Conservation (phyloP, 495 filamentous ascomycete genomes). For the Penicillium cinerascens region DNA sequence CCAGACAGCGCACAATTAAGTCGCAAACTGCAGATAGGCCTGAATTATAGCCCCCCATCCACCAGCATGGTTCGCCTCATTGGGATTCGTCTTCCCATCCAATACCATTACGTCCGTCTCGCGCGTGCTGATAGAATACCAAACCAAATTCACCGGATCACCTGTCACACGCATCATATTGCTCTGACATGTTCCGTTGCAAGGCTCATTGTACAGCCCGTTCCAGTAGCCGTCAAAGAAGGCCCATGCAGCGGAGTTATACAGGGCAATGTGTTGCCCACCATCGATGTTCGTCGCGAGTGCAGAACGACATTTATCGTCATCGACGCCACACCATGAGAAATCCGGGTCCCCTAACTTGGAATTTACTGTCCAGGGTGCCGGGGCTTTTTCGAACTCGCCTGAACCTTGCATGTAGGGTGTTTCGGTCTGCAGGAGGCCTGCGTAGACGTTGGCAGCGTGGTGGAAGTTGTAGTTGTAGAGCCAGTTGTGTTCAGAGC, state of each 20-base stretch:
- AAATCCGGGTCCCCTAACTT: constrained; percentile 45
- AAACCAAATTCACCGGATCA: constrained; percentile 30
- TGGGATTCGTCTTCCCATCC: constrained; percentile 28
- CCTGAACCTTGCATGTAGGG: constrained; percentile 46
- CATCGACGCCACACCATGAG: constrained; percentile 29
- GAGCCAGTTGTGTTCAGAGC: constrained; percentile 48
- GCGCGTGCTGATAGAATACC: constrained; percentile 43
- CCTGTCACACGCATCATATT: constrained; percentile 41
- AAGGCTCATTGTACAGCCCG: constrained; percentile 31
- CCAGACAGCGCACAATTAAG: constrained; percentile 1
- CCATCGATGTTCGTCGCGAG: constrained; percentile 34
- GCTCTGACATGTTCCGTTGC: constrained; percentile 38
- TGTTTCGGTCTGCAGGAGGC: constrained; percentile 42
- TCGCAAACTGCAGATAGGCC: constrained; percentile 31
- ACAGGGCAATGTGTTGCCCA: constrained; percentile 48
- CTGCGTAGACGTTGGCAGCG: constrained; percentile 45
- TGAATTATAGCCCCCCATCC: constrained; percentile 56
- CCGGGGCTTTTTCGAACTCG: constrained; percentile 32
- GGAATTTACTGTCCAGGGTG: constrained; percentile 36
- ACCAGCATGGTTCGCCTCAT: constrained; percentile 43
- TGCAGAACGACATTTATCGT: constrained; percentile 40
- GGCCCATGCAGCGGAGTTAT: constrained; percentile 52
- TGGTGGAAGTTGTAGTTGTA: constrained; percentile 51
- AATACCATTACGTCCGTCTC: constrained; percentile 41
- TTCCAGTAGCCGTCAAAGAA: constrained; percentile 46